phyloP scores from a whole-genome alignment of 192 early-diverging fungal genomes.

The Podila verticillata region DNA sequence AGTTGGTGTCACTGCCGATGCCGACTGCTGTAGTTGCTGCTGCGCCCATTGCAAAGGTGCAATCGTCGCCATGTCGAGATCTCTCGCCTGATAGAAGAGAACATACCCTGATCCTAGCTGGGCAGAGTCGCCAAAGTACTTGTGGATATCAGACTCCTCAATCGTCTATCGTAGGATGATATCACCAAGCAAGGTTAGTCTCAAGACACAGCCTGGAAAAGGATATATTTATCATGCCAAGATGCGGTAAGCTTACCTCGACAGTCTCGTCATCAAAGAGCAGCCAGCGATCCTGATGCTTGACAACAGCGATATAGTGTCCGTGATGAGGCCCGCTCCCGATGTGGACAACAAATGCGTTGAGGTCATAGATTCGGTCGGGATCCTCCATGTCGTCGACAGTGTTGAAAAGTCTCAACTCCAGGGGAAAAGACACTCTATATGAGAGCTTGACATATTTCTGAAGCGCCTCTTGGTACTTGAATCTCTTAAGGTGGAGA shows the following conservation, averaged over 20 bases:
- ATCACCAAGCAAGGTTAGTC: too few relatives aligned
- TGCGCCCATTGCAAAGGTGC: slow-evolving; percentile 43
- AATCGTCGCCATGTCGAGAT: slow-evolving; percentile 45
- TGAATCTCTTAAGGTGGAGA: slow-evolving; percentile 97
- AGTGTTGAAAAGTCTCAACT: slow-evolving; percentile 95
- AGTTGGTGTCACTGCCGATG: neutral
- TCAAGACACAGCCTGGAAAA: too few relatives aligned
- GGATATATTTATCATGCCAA: neutral
- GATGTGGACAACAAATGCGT: slow-evolving; percentile 93
- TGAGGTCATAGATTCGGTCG: slow-evolving; percentile 87
- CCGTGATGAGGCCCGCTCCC: slow-evolving; percentile 97
- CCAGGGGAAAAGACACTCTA: slow-evolving; percentile 93
- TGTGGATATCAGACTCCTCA: slow-evolving; percentile 78
- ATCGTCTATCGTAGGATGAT: slow-evolving; percentile 59
- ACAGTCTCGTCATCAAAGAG: slow-evolving; percentile 97
- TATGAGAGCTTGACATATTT: slow-evolving; percentile 95
- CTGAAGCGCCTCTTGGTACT: slow-evolving; percentile 93
- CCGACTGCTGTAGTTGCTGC: slow-evolving; percentile 32
- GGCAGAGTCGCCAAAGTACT: slow-evolving; percentile 83
- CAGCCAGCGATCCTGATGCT: slow-evolving; percentile 88
- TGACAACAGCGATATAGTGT: slow-evolving; percentile 94
- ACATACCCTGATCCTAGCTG: slow-evolving; percentile 83
- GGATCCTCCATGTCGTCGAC: slow-evolving; percentile 90
- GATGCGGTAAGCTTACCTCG: slow-evolving; percentile 59
- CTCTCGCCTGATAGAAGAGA: slow-evolving; percentile 77